Percentiles rank a stretch among this genome's conserved stretches.
These are phyloP conservation scores for Nelumbo lutea DNA, from an alignment of 164 flowering plant species.

Conservation along the genomic window DNA sequence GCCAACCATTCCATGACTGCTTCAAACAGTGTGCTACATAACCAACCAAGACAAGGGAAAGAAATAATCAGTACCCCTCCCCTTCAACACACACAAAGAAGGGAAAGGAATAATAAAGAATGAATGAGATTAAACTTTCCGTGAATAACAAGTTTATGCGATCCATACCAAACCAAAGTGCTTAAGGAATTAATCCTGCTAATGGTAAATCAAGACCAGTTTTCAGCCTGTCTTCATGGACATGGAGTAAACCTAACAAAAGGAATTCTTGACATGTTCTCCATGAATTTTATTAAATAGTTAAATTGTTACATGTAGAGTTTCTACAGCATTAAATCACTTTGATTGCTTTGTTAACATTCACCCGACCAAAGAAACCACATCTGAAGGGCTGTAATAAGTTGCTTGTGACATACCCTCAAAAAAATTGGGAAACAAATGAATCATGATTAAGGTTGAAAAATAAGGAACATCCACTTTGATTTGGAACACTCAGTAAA, in stretches of 20 bases:
- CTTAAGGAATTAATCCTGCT: too few species aligned
- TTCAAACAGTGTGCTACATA: too few species aligned
- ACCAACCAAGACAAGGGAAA: too few species aligned
- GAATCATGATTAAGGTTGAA: background rate
- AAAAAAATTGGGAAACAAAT: background rate
- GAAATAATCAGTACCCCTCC: too few species aligned
- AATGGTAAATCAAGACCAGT: too few species aligned
- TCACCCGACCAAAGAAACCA: background rate
- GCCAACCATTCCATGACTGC: too few species aligned
- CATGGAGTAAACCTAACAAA: background rate
- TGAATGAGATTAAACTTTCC: too few species aligned
- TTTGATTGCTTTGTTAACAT: background rate
- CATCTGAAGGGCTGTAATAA: background rate
- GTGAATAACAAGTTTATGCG: too few species aligned
- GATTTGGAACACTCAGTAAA: background rate
- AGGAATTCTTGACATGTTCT: background rate
- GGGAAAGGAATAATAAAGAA: too few species aligned
- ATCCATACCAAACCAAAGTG: too few species aligned
- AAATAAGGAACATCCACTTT: background rate
- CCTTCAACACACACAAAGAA: too few species aligned
- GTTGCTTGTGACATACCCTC: background rate
- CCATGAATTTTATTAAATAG: background rate
- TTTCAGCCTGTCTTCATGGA: background rate
- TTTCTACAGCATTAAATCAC: background rate
- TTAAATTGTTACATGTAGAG: background rate